Evolutionary conservation across 176 grass and related monocot genomes (phyloP).

Genomic region (Zoysia japonica): DNA sequence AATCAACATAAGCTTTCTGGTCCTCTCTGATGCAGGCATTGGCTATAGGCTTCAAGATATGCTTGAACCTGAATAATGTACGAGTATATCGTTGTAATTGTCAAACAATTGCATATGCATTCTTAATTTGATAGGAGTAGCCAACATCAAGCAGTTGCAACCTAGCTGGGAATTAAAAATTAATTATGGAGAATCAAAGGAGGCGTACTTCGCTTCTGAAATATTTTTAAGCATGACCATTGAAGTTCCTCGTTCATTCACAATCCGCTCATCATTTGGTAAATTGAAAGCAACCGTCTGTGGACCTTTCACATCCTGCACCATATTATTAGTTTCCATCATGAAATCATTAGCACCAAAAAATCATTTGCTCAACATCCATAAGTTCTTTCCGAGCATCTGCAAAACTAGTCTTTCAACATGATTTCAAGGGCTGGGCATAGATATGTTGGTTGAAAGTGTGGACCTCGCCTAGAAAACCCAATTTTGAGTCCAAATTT

Average conservation of each 20-base stretch:
- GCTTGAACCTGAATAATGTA: conserved; percentile 64
- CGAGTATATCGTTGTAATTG: conserved; percentile 6
- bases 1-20: conserved; percentile 81
- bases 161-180: conserved; percentile 1
- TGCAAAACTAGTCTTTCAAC: neutral
- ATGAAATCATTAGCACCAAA: conserved; percentile 7
- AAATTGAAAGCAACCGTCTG: conserved; percentile 98
- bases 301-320: conserved; percentile 95
- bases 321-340: conserved; percentile 29
- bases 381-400: neutral
- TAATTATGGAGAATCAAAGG: conserved; percentile 18
- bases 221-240: conserved; percentile 99
- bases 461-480: neutral
- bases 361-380: neutral
- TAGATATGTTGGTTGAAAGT: neutral
- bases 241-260: conserved; percentile 87
- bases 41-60: conserved; percentile 89
- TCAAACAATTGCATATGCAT: conserved; percentile 33
- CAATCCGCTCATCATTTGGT: conserved; percentile 97
- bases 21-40: conserved; percentile 79
- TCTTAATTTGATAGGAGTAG: neutral
- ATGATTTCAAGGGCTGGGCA: too few species aligned
- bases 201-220: conserved; percentile 90
- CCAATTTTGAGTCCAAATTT: neutral
- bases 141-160: neutral